Percentiles rank a stretch among this genome's conserved stretches.
phyloP scores from a whole-genome alignment of 192 early-diverging fungal genomes.

The Backusella tuberculispora region DNA sequence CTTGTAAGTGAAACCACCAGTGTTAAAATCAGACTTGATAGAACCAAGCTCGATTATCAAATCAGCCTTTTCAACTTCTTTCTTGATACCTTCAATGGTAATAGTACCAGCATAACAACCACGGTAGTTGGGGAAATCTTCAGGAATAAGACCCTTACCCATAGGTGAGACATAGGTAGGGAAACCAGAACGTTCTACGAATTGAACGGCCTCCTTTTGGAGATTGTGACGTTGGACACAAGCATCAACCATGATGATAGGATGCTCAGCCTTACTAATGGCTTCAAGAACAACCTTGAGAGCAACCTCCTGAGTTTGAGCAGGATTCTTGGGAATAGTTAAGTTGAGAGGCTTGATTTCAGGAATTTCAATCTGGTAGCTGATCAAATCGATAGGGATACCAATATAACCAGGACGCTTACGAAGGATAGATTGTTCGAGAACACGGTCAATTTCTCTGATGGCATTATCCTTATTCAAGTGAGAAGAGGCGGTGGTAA shows the following conservation, averaged over 20 bases:
- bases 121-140: constrained; percentile 41
- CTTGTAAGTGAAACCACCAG: constrained; percentile 54
- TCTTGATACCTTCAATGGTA: constrained; percentile 35
- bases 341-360: constrained; percentile 36
- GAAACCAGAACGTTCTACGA: constrained; percentile 38
- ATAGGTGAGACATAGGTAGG: constrained; percentile 50
- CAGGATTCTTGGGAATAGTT: constrained; percentile 32
- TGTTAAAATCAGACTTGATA: constrained; percentile 55
- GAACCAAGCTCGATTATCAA: constrained; percentile 48
- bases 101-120: constrained; percentile 48
- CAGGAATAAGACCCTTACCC: constrained; percentile 48
- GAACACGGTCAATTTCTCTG: constrained; percentile 47
- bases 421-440: constrained; percentile 6
- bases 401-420: constrained; percentile 43
- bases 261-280: constrained; percentile 42
- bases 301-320: constrained; percentile 33
- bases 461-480: constrained; percentile 41
- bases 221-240: constrained; percentile 41
- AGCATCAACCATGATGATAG: constrained; percentile 51
- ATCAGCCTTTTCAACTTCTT: constrained; percentile 45
- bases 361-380: constrained; percentile 26
- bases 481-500: constrained; percentile 46
- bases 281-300: constrained; percentile 39
- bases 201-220: constrained; percentile 29
- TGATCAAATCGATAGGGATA: constrained; percentile 48